phyloP scores from a whole-genome alignment of 768 basidiomycete genomes.

The Tricholoma terreum region DNA sequence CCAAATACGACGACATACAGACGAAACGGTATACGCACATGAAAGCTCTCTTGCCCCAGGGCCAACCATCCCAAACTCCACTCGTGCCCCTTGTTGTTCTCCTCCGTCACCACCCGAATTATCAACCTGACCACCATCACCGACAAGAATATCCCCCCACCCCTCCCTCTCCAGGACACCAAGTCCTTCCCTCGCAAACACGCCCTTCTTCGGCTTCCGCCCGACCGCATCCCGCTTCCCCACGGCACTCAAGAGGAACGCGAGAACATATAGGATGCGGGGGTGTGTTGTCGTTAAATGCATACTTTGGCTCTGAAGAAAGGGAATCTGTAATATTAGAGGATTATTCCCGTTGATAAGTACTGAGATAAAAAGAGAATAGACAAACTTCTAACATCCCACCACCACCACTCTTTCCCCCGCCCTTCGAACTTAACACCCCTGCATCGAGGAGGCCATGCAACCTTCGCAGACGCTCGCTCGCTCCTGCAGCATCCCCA shows the following conservation, averaged over 20 bases:
- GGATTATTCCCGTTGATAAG: slow-evolving; percentile 13
- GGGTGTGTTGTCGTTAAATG: slow-evolving; percentile 65
- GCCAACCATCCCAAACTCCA: not conserved
- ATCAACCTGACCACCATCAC: slow-evolving; percentile 26
- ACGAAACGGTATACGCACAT: not conserved
- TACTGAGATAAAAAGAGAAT: slow-evolving; percentile 4
- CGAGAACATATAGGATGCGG: slow-evolving; percentile 57
- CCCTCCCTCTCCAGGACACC: slow-evolving; percentile 45
- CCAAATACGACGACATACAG: too few relatives aligned
- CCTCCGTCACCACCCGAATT: not conserved
- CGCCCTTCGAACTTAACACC: slow-evolving; percentile 28
- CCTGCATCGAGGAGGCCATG: slow-evolving; percentile 69
- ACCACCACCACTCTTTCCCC: slow-evolving; percentile 25
- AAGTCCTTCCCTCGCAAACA: slow-evolving; percentile 67
- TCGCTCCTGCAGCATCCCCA: slow-evolving; percentile 46
- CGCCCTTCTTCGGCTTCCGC: slow-evolving; percentile 66
- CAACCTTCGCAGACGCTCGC: slow-evolving; percentile 51
- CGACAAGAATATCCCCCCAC: slow-evolving; percentile 33
- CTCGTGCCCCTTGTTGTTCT: not conserved
- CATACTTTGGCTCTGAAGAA: slow-evolving; percentile 29
- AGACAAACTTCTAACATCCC: slow-evolving; percentile 34
- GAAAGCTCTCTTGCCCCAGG: not conserved
- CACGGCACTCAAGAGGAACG: slow-evolving; percentile 62
- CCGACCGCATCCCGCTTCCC: slow-evolving; percentile 74
- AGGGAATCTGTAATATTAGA: slow-evolving; percentile 32